A percentile compares a stretch with the other conserved stretches of the same genome.
Evolutionary conservation across 2,329 filamentous ascomycete species (phyloP).

Genomic region (Arthrobotrys entomopaga): DNA sequence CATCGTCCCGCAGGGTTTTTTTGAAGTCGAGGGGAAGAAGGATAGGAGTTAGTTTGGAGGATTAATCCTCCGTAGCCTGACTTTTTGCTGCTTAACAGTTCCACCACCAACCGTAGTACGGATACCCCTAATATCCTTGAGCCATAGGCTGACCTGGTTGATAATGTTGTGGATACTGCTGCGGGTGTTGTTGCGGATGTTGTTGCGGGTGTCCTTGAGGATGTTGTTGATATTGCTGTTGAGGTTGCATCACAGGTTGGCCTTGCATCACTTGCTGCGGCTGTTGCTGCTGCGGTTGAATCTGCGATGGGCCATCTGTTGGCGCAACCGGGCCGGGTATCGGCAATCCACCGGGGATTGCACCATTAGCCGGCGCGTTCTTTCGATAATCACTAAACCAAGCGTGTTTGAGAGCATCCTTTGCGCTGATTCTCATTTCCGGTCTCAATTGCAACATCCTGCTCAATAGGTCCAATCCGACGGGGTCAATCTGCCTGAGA

Average conservation of each 20-base stretch:
- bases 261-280: slow-evolving; percentile 60
- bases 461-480: slow-evolving; percentile 86
- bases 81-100: slow-evolving; percentile 1
- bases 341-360: slow-evolving; percentile 46
- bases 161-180: slow-evolving; percentile 56
- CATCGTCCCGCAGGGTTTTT: background rate
- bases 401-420: slow-evolving; percentile 85
- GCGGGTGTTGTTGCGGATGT: slow-evolving; percentile 24
- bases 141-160: slow-evolving; percentile 37
- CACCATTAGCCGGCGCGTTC: slow-evolving; percentile 44
- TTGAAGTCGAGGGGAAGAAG: too few relatives aligned
- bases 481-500: slow-evolving; percentile 86
- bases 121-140: slow-evolving; percentile 58
- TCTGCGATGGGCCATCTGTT: slow-evolving; percentile 42
- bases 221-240: slow-evolving; percentile 40
- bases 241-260: slow-evolving; percentile 39
- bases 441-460: slow-evolving; percentile 92
- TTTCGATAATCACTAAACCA: slow-evolving; percentile 79
- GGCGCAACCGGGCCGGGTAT: slow-evolving; percentile 41
- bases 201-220: slow-evolving; percentile 56
- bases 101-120: slow-evolving; percentile 47
- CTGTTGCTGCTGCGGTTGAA: slow-evolving; percentile 63
- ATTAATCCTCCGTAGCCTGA: background rate
- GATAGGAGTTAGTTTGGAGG: too few relatives aligned
- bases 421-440: slow-evolving; percentile 87